A percentile compares a stretch with the other conserved stretches of the same genome.
phyloP scores from a whole-genome alignment of 352 stramenopile species.

The Pseudoperonospora humuli region DNA sequence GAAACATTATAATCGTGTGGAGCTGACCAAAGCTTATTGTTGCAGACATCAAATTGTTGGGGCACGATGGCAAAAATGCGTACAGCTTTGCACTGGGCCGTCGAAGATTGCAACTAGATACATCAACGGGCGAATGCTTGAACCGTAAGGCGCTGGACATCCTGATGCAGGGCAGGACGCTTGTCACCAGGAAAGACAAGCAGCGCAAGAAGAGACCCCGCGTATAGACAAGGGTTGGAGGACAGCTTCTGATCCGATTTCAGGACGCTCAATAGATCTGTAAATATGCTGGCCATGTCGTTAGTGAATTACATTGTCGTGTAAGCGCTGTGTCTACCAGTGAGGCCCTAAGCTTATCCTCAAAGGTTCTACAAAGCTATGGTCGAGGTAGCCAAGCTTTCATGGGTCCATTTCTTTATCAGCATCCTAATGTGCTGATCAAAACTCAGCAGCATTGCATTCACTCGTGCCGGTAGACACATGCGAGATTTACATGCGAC shows the following conservation, averaged over 20 bases:
- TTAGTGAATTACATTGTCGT: no score
- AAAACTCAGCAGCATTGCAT: no score
- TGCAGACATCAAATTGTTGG: slow-evolving; percentile 49
- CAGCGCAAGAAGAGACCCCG: slow-evolving; percentile 49
- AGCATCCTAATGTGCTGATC: no score
- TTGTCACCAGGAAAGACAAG: slow-evolving; percentile 56
- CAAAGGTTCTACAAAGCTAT: no score
- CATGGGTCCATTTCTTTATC: no score
- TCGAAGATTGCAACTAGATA: slow-evolving; percentile 48
- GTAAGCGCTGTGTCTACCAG: no score
- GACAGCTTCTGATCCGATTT: not conserved
- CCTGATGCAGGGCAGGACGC: slow-evolving; percentile 61
- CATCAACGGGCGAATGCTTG: slow-evolving; percentile 37
- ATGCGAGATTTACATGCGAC: no score
- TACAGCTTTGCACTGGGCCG: slow-evolving; percentile 57
- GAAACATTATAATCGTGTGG: not conserved
- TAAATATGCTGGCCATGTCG: no score
- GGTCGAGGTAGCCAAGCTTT: no score
- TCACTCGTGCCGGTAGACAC: no score
- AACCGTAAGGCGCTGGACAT: slow-evolving; percentile 62
- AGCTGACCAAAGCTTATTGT: slow-evolving; percentile 5
- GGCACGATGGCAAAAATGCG: slow-evolving; percentile 39
- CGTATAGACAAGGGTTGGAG: slow-evolving; percentile 5
- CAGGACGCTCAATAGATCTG: not conserved
- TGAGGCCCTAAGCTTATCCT: no score